Evolutionary conservation across 2,329 filamentous ascomycete species (phyloP).

Genomic region (Tolypocladium sp.): DNA sequence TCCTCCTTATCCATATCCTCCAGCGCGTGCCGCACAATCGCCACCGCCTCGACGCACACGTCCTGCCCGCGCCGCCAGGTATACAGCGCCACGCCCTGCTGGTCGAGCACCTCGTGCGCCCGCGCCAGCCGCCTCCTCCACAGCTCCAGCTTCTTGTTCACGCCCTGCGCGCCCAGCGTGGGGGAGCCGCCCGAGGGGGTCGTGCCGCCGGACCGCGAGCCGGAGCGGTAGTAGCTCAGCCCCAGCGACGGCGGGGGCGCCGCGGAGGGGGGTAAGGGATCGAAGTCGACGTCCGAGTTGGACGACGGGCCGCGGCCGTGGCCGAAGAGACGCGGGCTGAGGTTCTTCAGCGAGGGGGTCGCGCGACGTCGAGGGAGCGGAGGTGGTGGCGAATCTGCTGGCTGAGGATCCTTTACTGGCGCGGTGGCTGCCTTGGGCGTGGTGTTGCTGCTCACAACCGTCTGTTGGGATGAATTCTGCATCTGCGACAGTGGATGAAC

Average conservation of each 20-base stretch:
- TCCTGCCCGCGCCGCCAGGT: constrained; percentile 68
- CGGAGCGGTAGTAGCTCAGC: constrained; percentile 14
- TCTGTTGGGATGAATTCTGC: constrained; percentile 29
- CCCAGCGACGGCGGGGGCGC: constrained; percentile 9
- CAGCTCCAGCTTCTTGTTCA: constrained; percentile 62
- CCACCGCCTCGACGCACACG: constrained; percentile 56
- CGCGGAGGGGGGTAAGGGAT: constrained; percentile 25
- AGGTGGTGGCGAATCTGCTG: constrained; percentile 26
- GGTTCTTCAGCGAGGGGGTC: constrained; percentile 24
- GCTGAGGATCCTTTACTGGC: not conserved
- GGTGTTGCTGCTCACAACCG: constrained; percentile 10
- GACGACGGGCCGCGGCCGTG: constrained; percentile 21
- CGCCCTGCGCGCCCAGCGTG: constrained; percentile 20
- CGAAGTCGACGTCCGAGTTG: constrained; percentile 32
- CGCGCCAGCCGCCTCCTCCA: constrained; percentile 61
- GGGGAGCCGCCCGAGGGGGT: constrained; percentile 25
- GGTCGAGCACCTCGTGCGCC: constrained; percentile 54
- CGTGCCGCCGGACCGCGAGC: constrained; percentile 18
- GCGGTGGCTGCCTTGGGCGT: constrained; percentile 2
- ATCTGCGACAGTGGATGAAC: constrained; percentile 31
- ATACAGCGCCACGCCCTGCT: constrained; percentile 56
- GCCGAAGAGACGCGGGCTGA: constrained; percentile 19
- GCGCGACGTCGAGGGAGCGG: constrained; percentile 38
- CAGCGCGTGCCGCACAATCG: constrained; percentile 50
- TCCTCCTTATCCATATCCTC: constrained; percentile 26